A percentile compares a stretch with the other conserved stretches of the same genome.
Evolutionary conservation across 805 yeast genomes (phyloP).

Genomic region (Lachancea kluyveri): DNA sequence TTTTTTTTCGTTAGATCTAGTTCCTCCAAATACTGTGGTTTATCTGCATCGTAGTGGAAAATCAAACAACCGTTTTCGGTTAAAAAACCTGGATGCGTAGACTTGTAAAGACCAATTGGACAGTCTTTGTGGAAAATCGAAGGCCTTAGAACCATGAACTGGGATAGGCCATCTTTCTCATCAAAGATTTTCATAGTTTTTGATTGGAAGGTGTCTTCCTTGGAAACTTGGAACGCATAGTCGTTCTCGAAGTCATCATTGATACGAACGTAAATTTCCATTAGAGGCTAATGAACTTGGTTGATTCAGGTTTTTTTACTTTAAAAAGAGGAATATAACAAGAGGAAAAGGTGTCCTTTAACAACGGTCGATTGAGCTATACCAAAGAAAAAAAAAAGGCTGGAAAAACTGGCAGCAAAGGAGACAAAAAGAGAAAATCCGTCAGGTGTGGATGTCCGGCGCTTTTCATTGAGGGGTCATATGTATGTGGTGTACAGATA

Average conservation of each 20-base stretch:
- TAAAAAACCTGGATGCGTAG: slow-evolving; percentile 63
- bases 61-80: slow-evolving; percentile 79
- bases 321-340: too few species aligned
- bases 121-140: slow-evolving; percentile 57
- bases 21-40: slow-evolving; percentile 37
- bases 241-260: slow-evolving; percentile 82
- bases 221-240: slow-evolving; percentile 74
- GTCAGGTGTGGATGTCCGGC: too few species aligned
- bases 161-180: slow-evolving; percentile 34
- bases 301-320: background rate
- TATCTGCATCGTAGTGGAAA: slow-evolving; percentile 53
- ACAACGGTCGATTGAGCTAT: too few species aligned
- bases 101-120: slow-evolving; percentile 59
- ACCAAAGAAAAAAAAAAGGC: too few species aligned
- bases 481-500: too few species aligned
- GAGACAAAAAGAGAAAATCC: too few species aligned
- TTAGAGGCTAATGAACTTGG: too few species aligned
- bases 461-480: too few species aligned
- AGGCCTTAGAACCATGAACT: slow-evolving; percentile 69
- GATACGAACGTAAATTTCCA: slow-evolving; percentile 62
- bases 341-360: too few species aligned
- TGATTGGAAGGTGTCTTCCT: slow-evolving; percentile 51
- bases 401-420: too few species aligned
- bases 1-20: slow-evolving; percentile 45
- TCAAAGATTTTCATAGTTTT: slow-evolving; percentile 53